Evolutionary conservation across 2,329 filamentous ascomycete species (phyloP).

Genomic region (Atkinsonella texensis): DNA sequence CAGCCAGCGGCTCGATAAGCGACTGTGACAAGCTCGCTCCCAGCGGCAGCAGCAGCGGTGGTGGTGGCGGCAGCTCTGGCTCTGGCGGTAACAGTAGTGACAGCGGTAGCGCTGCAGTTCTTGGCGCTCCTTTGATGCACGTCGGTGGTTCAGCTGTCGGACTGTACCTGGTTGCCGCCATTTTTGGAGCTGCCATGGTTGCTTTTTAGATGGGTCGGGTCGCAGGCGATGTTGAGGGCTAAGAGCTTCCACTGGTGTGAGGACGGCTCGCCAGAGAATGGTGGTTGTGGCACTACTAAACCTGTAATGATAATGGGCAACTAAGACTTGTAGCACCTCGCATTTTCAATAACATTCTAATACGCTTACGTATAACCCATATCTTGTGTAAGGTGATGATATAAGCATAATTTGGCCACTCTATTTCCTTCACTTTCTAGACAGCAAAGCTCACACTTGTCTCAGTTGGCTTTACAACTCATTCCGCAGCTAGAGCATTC

Average conservation of each 20-base stretch:
- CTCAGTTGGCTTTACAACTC: too few species aligned
- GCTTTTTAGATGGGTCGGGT: conserved; percentile 27
- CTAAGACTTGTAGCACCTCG: too few species aligned
- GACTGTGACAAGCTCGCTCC: conserved; percentile 50
- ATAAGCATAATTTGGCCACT: too few species aligned
- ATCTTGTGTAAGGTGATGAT: too few species aligned
- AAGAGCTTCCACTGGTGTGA: not conserved
- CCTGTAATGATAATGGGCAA: too few species aligned
- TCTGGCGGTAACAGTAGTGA: conserved; percentile 7
- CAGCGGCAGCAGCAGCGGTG: conserved; percentile 31
- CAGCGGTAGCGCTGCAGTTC: conserved; percentile 23
- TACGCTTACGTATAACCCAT: too few species aligned
- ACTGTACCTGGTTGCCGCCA: conserved; percentile 37
- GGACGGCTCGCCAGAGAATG: not conserved
- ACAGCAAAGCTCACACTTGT: too few species aligned
- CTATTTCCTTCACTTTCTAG: too few species aligned
- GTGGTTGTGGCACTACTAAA: not conserved
- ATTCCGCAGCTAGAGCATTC: too few species aligned
- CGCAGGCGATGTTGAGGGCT: not conserved
- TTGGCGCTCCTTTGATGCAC: conserved; percentile 22
- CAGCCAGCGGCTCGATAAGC: conserved; percentile 31
- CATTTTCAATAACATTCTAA: too few species aligned
- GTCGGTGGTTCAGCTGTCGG: conserved; percentile 35
- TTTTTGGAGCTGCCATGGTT: conserved; percentile 40
- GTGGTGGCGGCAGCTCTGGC: not conserved